Conservation (phyloP, 306 rosid genomes). For the Rosa rugosa region DNA sequence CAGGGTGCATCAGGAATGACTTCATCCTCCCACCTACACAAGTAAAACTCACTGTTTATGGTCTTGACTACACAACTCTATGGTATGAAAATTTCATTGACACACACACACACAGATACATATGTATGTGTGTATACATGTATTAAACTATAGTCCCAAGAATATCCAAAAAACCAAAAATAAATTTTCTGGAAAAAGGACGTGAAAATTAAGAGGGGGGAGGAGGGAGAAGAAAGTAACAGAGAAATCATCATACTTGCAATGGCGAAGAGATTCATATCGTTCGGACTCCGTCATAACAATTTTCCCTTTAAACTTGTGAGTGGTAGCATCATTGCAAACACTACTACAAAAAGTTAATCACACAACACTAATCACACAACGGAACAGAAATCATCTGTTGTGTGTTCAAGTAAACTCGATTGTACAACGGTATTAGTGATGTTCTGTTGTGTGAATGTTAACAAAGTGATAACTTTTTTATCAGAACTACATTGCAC, state of each 20-base stretch:
- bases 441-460: too few relatives aligned
- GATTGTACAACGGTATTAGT: too few relatives aligned
- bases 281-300: conserved; percentile 93
- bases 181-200: background rate
- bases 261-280: conserved; percentile 94
- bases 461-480: too few relatives aligned
- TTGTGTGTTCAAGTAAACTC: too few relatives aligned
- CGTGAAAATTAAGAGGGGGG: background rate
- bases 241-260: conserved; percentile 58
- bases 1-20: conserved; percentile 98
- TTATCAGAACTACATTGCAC: too few relatives aligned
- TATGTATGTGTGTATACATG: background rate
- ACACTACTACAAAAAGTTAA: too few relatives aligned
- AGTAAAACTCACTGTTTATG: conserved; percentile 1
- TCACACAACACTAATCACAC: too few relatives aligned
- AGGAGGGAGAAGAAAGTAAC: background rate
- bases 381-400: too few relatives aligned
- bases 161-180: background rate
- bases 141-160: background rate
- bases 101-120: background rate
- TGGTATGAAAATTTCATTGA: background rate
- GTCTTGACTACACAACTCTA: conserved; percentile 10
- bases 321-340: conserved; percentile 81
- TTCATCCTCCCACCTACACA: conserved; percentile 96
- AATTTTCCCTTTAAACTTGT: conserved; percentile 87